phyloP scores from a whole-genome alignment of 2,329 filamentous ascomycete species.

The Pseudogymnoascus destructans region DNA sequence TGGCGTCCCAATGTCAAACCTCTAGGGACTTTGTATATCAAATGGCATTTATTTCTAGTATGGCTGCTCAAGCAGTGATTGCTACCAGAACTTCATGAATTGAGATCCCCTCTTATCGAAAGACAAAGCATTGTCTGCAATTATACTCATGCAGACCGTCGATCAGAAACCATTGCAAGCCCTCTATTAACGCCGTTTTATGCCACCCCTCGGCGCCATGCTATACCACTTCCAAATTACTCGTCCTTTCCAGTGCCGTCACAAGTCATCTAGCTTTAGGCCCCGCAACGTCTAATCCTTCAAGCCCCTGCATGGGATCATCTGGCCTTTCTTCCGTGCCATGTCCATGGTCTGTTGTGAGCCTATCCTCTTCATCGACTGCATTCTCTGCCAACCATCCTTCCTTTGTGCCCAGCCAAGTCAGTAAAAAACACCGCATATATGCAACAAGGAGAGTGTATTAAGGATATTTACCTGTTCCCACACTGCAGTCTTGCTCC shows the following conservation, averaged over 20 bases:
- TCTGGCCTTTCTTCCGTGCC: constrained; percentile 42
- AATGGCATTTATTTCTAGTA: constrained; percentile 8
- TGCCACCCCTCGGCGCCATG: not conserved
- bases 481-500: constrained; percentile 91
- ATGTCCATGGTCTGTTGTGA: constrained; percentile 43
- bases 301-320: constrained; percentile 92
- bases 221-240: constrained; percentile 1
- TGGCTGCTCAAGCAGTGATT: not conserved
- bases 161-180: constrained; percentile 12
- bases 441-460: constrained; percentile 4
- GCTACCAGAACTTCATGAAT: constrained; percentile 3
- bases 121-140: not conserved
- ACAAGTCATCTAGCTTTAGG: constrained; percentile 57
- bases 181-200: constrained; percentile 2
- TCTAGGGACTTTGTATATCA: constrained; percentile 8
- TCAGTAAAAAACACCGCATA: constrained; percentile 15
- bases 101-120: not conserved
- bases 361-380: constrained; percentile 64
- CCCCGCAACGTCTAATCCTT: constrained; percentile 86
- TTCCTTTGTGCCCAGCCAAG: constrained; percentile 45
- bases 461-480: constrained; percentile 58
- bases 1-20: constrained; percentile 7
- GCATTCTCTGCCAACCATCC: constrained; percentile 84
- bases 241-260: not conserved
- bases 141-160: not conserved